A percentile compares a stretch with the other conserved stretches of the same genome.
phyloP scores from a whole-genome alignment of 768 basidiomycete genomes.

The Auricularia auricula-judae region DNA sequence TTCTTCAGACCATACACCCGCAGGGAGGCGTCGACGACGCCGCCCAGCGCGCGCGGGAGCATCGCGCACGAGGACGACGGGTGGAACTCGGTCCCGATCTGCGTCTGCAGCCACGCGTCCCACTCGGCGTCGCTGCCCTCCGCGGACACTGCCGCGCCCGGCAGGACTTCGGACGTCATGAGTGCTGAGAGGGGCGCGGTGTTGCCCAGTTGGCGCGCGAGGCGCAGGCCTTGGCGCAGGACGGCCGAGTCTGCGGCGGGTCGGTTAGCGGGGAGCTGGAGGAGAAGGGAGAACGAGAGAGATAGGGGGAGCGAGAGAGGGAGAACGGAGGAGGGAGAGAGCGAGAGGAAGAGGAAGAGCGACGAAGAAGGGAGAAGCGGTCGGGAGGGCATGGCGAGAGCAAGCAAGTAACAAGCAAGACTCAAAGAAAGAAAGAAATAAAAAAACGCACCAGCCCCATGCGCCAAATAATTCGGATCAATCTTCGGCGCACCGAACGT shows the following conservation, averaged over 20 bases:
- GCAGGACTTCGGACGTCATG: conserved; percentile 31
- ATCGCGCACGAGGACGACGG: conserved; percentile 48
- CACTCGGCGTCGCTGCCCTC: conserved; percentile 38
- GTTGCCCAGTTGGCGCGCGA: conserved; percentile 42
- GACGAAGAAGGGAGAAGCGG: not conserved
- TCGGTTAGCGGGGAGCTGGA: no score
- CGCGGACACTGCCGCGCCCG: conserved; percentile 34
- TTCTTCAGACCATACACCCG: conserved; percentile 46
- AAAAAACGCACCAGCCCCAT: conserved; percentile 31
- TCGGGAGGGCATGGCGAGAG: no score
- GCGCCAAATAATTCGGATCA: conserved; percentile 55
- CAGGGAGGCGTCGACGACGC: conserved; percentile 46
- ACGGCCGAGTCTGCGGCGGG: conserved; percentile 30
- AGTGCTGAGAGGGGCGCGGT: conserved; percentile 40
- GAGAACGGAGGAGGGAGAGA: no score
- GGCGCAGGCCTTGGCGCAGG: conserved; percentile 49
- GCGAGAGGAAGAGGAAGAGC: no score
- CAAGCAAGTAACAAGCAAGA: not conserved
- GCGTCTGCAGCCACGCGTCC: conserved; percentile 37
- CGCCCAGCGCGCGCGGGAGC: conserved; percentile 40
- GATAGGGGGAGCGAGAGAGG: no score
- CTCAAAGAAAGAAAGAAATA: no score
- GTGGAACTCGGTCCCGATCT: conserved; percentile 46
- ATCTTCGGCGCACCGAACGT: conserved; percentile 51
- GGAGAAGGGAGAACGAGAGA: no score